phyloP scores from a whole-genome alignment of 352 stramenopile species.

The Aphanomyces stellatus region DNA sequence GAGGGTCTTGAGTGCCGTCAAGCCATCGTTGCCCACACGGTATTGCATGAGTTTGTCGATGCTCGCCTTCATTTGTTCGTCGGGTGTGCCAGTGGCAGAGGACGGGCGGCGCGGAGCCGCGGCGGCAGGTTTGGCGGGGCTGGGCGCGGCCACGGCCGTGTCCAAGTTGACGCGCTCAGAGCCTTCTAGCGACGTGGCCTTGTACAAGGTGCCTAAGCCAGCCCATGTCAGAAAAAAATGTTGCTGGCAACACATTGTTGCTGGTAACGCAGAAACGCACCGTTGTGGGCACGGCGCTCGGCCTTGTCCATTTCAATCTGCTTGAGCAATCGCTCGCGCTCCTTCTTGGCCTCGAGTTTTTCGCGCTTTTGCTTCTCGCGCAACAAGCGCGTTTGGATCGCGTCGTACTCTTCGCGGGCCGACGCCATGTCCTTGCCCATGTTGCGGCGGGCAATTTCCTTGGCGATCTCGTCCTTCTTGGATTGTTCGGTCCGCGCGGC shows the following conservation, averaged over 20 bases:
- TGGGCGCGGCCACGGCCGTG: not conserved
- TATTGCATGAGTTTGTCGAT: conserved; percentile 81
- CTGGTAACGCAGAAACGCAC: conserved; percentile 51
- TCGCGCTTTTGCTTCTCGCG: conserved; percentile 82
- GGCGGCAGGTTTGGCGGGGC: not conserved
- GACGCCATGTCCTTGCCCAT: conserved; percentile 67
- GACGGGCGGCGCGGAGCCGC: too few species aligned
- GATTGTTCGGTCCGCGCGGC: conserved; percentile 68
- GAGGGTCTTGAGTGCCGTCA: conserved; percentile 76
- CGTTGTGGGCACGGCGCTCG: conserved; percentile 71
- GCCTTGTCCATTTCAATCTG: conserved; percentile 90
- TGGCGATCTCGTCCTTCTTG: conserved; percentile 58
- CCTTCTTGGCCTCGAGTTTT: conserved; percentile 78
- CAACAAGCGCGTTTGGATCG: conserved; percentile 66
- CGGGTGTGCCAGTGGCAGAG: conserved; percentile 30
- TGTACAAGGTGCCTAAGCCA: not conserved
- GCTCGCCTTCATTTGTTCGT: conserved; percentile 64
- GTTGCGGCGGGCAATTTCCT: conserved; percentile 66
- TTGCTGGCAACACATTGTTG: not conserved
- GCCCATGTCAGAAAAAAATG: not conserved
- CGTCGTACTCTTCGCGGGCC: conserved; percentile 74
- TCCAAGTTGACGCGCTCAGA: not conserved
- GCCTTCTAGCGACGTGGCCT: not conserved
- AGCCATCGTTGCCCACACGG: conserved; percentile 66
- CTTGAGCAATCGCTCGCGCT: conserved; percentile 81